Conservation (phyloP, 2,329 filamentous ascomycete genomes). For the Biscogniauxia marginata region DNA sequence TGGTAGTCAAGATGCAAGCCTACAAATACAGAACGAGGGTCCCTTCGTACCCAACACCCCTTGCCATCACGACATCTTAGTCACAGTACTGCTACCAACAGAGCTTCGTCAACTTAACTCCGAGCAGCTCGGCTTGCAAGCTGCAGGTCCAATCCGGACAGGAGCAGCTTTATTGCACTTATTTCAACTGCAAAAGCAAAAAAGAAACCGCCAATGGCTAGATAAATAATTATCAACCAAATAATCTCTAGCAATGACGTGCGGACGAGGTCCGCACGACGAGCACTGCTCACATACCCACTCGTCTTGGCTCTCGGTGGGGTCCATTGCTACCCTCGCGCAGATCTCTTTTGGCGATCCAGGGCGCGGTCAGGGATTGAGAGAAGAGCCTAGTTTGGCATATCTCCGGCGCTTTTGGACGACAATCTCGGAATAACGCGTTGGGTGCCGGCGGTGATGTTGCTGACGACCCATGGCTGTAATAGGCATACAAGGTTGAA, state of each 20-base stretch:
- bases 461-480: constrained; percentile 1
- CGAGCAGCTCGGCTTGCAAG: neutral
- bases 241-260: constrained; percentile 3
- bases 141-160: neutral
- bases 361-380: constrained; percentile 2
- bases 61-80: neutral
- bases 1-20: neutral
- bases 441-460: neutral
- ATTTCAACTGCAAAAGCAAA: neutral
- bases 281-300: neutral
- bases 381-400: constrained; percentile 2
- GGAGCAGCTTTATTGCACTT: neutral
- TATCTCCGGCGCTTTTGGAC: constrained; percentile 2
- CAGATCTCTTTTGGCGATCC: constrained; percentile 11
- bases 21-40: neutral
- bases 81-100: neutral
- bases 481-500: neutral
- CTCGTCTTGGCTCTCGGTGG: constrained; percentile 5
- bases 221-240: neutral
- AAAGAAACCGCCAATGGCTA: neutral
- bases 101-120: neutral
- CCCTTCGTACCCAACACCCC: neutral
- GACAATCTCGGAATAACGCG: neutral
- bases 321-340: neutral
- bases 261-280: neutral